A percentile compares a stretch with the other conserved stretches of the same genome.
Conservation (phyloP, 2,329 filamentous ascomycete genomes). For the Microsporum canis region DNA sequence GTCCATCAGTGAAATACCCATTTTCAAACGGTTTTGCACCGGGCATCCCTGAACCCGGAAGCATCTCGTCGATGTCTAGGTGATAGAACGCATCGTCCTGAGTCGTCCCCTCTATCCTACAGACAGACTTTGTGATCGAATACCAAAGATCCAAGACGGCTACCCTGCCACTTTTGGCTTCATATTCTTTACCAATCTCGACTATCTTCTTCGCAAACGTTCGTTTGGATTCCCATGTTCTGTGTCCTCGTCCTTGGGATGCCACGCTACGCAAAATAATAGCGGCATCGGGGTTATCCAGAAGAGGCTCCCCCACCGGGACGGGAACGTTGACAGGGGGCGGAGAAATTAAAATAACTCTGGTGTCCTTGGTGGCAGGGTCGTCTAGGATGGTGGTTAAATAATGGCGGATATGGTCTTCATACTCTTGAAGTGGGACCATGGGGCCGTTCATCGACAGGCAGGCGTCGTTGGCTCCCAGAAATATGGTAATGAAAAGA, state of each 20-base stretch:
- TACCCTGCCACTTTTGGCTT: slow-evolving; percentile 23
- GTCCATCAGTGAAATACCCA: slow-evolving; percentile 29
- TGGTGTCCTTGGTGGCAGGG: slow-evolving; percentile 22
- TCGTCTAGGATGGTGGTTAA: slow-evolving; percentile 25
- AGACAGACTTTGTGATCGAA: slow-evolving; percentile 18
- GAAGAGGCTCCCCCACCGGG: neutral
- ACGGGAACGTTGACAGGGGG: slow-evolving; percentile 26
- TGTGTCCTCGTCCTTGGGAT: slow-evolving; percentile 17
- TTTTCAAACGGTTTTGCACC: slow-evolving; percentile 22
- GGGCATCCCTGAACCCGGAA: slow-evolving; percentile 28
- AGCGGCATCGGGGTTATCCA: slow-evolving; percentile 1
- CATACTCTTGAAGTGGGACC: slow-evolving; percentile 25
- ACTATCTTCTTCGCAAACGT: slow-evolving; percentile 29
- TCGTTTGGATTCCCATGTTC: slow-evolving; percentile 30
- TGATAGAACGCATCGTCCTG: slow-evolving; percentile 16
- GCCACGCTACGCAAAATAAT: slow-evolving; percentile 4
- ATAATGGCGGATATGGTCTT: slow-evolving; percentile 26
- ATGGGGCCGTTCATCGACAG: slow-evolving; percentile 18
- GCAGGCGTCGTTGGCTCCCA: slow-evolving; percentile 33
- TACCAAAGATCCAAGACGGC: slow-evolving; percentile 28
- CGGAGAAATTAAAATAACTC: slow-evolving; percentile 29
- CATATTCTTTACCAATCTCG: slow-evolving; percentile 26
- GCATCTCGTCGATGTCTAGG: slow-evolving; percentile 21
- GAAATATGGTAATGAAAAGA: slow-evolving; percentile 31
- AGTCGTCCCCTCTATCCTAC: slow-evolving; percentile 7